phyloP scores from a whole-genome alignment of 2,329 filamentous ascomycete genomes.

The Talaromyces sp. region DNA sequence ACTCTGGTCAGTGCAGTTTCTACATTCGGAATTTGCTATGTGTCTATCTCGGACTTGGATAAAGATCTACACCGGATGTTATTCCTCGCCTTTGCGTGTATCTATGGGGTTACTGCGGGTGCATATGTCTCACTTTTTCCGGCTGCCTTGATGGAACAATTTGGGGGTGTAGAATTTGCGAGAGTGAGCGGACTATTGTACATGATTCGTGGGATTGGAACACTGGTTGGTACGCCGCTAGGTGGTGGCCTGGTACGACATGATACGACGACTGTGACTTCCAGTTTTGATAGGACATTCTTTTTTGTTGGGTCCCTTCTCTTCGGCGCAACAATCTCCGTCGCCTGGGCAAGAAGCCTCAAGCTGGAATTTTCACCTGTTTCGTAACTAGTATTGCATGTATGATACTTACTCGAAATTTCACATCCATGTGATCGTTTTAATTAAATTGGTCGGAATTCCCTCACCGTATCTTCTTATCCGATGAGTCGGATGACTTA shows the following conservation, averaged over 20 bases:
- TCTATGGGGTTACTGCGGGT: constrained; percentile 34
- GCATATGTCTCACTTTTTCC: constrained; percentile 39
- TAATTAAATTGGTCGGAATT: too few relatives aligned
- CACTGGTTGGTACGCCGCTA: constrained; percentile 34
- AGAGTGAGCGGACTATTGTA: constrained; percentile 35
- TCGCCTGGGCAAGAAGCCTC: neutral
- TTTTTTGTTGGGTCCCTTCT: neutral
- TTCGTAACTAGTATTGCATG: too few relatives aligned
- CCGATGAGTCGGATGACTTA: too few relatives aligned
- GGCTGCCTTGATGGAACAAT: constrained; percentile 32
- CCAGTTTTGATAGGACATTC: constrained; percentile 1
- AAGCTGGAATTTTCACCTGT: neutral
- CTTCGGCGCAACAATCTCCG: neutral
- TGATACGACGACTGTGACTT: neutral
- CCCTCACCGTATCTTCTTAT: too few relatives aligned
- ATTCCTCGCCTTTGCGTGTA: constrained; percentile 28
- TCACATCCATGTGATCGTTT: too few relatives aligned
- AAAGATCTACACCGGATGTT: constrained; percentile 17
- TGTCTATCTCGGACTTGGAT: constrained; percentile 17
- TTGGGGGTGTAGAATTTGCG: constrained; percentile 33
- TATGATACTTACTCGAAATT: too few relatives aligned
- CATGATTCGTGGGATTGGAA: constrained; percentile 33
- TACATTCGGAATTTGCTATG: constrained; percentile 24
- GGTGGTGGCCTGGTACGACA: neutral
- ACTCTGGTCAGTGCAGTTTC: constrained; percentile 26